Evolutionary conservation across 1,284 basidiomycete species (phyloP).

Genomic region (Ceratobasidium sp.): DNA sequence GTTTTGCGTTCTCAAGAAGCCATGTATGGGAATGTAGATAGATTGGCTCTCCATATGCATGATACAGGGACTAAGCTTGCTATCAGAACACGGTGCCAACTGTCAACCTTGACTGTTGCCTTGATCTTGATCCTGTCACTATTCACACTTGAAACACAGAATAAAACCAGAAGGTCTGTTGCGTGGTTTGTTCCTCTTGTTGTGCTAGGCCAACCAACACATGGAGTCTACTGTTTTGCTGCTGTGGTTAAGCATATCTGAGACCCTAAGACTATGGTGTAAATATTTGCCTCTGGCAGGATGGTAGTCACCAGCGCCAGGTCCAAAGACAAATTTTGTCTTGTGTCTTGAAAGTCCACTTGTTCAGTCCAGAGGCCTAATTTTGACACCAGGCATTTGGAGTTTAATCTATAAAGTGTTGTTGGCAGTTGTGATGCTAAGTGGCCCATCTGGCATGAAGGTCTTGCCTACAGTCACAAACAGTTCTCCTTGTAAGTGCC

Average conservation of each 20-base stretch:
- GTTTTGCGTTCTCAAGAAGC: slow-evolving; percentile 35
- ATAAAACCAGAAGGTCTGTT: slow-evolving; percentile 98
- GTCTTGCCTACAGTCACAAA: slow-evolving; percentile 97
- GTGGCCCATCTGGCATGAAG: slow-evolving; percentile 98
- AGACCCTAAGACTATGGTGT: slow-evolving; percentile 98
- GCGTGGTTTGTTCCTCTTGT: slow-evolving; percentile 1
- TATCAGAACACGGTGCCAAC: slow-evolving; percentile 95
- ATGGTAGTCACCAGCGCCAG: slow-evolving; percentile 99
- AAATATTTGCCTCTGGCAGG: slow-evolving; percentile 99
- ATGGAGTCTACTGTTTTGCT: slow-evolving; percentile 90
- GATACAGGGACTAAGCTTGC: slow-evolving; percentile 11
- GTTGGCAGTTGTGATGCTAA: slow-evolving; percentile 99
- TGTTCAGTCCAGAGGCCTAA: slow-evolving; percentile 99
- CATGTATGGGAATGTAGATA: slow-evolving; percentile 33
- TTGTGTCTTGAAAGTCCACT: slow-evolving; percentile 98
- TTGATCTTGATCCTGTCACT: slow-evolving; percentile 98
- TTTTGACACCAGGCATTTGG: slow-evolving; percentile 99
- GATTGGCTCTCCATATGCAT: slow-evolving; percentile 23
- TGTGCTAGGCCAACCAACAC: slow-evolving; percentile 58
- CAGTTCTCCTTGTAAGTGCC: slow-evolving; percentile 98
- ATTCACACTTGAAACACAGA: slow-evolving; percentile 98
- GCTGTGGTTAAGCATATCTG: slow-evolving; percentile 99
- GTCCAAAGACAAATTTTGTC: slow-evolving; percentile 95
- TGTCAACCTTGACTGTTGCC: slow-evolving; percentile 95
- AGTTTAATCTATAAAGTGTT: slow-evolving; percentile 99